phyloP scores from a whole-genome alignment of 352 stramenopile genomes.

The Phytophthora lateralis region DNA sequence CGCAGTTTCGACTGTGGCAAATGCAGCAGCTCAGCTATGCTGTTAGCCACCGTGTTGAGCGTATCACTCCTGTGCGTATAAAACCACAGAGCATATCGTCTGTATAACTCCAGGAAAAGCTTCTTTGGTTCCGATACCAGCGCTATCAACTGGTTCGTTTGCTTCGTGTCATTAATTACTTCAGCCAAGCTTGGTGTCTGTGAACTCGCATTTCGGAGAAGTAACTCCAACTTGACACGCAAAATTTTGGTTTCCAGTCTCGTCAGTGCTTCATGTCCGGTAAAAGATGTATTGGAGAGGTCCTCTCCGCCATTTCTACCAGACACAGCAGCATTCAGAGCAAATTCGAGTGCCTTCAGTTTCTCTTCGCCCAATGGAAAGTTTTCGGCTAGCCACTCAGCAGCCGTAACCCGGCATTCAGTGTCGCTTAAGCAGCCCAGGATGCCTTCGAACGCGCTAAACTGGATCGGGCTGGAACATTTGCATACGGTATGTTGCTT shows the following conservation, averaged over 20 bases:
- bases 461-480: slow-evolving; percentile 4
- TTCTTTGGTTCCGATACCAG: slow-evolving; percentile 41
- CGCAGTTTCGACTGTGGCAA: slow-evolving; percentile 33
- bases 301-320: slow-evolving; percentile 11
- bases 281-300: slow-evolving; percentile 38
- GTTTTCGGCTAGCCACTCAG: slow-evolving; percentile 59
- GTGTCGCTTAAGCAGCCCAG: slow-evolving; percentile 37
- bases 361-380: slow-evolving; percentile 49
- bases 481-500: not conserved
- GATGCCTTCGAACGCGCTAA: slow-evolving; percentile 42
- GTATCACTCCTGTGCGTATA: slow-evolving; percentile 30
- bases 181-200: slow-evolving; percentile 23
- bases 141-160: slow-evolving; percentile 32
- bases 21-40: slow-evolving; percentile 37
- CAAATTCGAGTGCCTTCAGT: slow-evolving; percentile 53
- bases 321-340: slow-evolving; percentile 26
- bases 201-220: slow-evolving; percentile 31
- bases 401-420: slow-evolving; percentile 52
- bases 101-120: slow-evolving; percentile 53
- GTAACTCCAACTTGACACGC: slow-evolving; percentile 41
- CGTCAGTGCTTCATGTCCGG: slow-evolving; percentile 34
- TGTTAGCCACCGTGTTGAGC: slow-evolving; percentile 39
- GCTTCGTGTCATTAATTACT: slow-evolving; percentile 20
- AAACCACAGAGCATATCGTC: slow-evolving; percentile 42
- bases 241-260: slow-evolving; percentile 50